phyloP scores from a whole-genome alignment of 345 rosid species.

The Nasturtium officinale region DNA sequence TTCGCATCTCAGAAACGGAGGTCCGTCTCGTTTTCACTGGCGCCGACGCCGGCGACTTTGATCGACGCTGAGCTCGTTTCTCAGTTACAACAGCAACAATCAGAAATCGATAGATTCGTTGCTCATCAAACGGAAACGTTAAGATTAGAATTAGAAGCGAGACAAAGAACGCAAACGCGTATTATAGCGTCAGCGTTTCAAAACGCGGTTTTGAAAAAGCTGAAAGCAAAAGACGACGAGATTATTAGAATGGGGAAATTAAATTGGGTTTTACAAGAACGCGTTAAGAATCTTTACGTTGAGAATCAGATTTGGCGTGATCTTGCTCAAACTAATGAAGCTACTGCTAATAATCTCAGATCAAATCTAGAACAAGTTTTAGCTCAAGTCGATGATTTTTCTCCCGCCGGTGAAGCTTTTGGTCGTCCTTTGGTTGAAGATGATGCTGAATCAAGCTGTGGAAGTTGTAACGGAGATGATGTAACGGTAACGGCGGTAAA shows the following conservation, averaged over 20 bases:
- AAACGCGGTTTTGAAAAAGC: slow-evolving; percentile 42
- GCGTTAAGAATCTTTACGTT: slow-evolving; percentile 54
- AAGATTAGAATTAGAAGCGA: slow-evolving; percentile 61
- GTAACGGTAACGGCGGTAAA: slow-evolving; percentile 13
- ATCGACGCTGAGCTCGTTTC: slow-evolving; percentile 48
- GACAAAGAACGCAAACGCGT: slow-evolving; percentile 60
- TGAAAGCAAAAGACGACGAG: slow-evolving; percentile 79
- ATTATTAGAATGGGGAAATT: slow-evolving; percentile 60
- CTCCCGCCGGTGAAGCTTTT: slow-evolving; percentile 42
- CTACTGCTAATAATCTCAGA: slow-evolving; percentile 64
- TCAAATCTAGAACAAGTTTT: slow-evolving; percentile 63
- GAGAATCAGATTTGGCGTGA: slow-evolving; percentile 80
- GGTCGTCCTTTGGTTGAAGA: slow-evolving; percentile 41
- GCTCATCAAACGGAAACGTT: slow-evolving; percentile 63
- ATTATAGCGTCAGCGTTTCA: slow-evolving; percentile 55
- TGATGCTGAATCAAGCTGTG: slow-evolving; percentile 70
- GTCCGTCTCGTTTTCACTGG: slow-evolving; percentile 9
- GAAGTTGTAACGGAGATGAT: slow-evolving; percentile 50
- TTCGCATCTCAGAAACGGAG: slow-evolving; percentile 47
- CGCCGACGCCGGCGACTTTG: slow-evolving; percentile 29
- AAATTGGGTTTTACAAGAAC: slow-evolving; percentile 76
- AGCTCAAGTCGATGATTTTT: slow-evolving; percentile 65
- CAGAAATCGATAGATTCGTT: slow-evolving; percentile 58
- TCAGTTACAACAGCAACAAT: slow-evolving; percentile 59
- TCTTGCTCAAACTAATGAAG: slow-evolving; percentile 72